Evolutionary conservation across 148 eudicot genomes (phyloP).

Genomic region (Camellia lanceoleosa): DNA sequence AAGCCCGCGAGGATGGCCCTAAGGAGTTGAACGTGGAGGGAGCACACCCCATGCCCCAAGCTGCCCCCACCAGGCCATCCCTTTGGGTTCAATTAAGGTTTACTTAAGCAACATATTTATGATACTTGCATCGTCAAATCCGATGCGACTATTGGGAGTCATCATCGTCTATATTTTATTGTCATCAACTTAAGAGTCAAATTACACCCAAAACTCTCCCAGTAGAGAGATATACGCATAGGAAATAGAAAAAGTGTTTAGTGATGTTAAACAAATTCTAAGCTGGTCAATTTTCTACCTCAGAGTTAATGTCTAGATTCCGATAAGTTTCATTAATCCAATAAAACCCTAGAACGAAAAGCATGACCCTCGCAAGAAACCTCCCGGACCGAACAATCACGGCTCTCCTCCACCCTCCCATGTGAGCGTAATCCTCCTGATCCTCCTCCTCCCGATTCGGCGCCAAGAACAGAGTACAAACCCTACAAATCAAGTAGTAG

Average conservation of each 20-base stretch:
- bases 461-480: slow-evolving; percentile 54
- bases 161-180: not conserved
- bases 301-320: slow-evolving; percentile 15
- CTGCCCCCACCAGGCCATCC: too few species aligned
- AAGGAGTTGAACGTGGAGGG: too few species aligned
- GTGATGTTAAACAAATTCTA: not conserved
- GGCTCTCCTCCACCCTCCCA: slow-evolving; percentile 74
- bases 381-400: slow-evolving; percentile 55
- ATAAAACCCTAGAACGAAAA: slow-evolving; percentile 80
- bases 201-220: not conserved
- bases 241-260: not conserved
- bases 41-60: too few species aligned
- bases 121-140: not conserved
- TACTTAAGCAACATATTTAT: too few species aligned
- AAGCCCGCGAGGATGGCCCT: too few species aligned
- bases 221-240: not conserved
- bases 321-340: slow-evolving; percentile 46
- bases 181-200: not conserved
- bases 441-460: slow-evolving; percentile 50
- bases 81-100: too few species aligned
- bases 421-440: slow-evolving; percentile 66
- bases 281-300: slow-evolving; percentile 21
- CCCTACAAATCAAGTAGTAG: slow-evolving; percentile 63
- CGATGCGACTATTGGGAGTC: not conserved
- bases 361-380: slow-evolving; percentile 59